Base-by-base conservation (phyloP, 805 yeast genomes). In the Clavispora fructus region DNA sequence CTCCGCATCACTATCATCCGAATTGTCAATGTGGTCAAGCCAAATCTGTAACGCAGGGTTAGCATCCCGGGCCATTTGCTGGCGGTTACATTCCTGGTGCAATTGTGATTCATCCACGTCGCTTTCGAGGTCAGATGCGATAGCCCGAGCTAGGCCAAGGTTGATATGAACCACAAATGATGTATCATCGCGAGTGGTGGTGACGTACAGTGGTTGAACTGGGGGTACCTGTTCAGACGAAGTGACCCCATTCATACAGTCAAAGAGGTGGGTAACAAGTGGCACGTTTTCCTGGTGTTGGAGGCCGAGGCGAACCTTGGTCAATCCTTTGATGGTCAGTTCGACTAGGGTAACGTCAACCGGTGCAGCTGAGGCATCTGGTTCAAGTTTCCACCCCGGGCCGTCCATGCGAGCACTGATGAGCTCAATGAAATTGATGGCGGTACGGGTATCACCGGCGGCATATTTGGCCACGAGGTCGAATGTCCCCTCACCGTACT, bases 381-480 rank as follows among this genome's bases (percentile, higher is more conserved):
- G 2, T 13, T 7, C 13, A 1, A 33, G 25, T 17, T 16, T 16
- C 37, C 37, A 33, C 7, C 16, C 25, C 4, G n/a, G 7, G 13
- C 37, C 37, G 10, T 10, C 19, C 23, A 17, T 17, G 32, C 48
- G 45, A 1, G 53, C 37, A 42, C 71, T 62, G 11, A 65, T 39
- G 9, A 68, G 45, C 49, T 69, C 72, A 3, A 71, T 47, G 30
- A 61, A 41, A 42, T 64, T 69, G 16, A 71, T 60, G 9, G 69
- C 66, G 13, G 50, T 52, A 26, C 76, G 49, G 16, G 69, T 54
- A 44, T 70, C 76, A 5, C 74, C 73, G 23, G 44, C 43, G 16
- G 62, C 54, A 16, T 42, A 40, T 6, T 41, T 44, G 0, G 57
- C 52, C 1, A 71, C 44, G 7, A 53, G 37, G 1, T 49, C 45